Percentiles rank a stretch among this genome's conserved stretches.
phyloP scores from a whole-genome alignment of 164 flowering plant genomes.

The Umbellularia californica region DNA sequence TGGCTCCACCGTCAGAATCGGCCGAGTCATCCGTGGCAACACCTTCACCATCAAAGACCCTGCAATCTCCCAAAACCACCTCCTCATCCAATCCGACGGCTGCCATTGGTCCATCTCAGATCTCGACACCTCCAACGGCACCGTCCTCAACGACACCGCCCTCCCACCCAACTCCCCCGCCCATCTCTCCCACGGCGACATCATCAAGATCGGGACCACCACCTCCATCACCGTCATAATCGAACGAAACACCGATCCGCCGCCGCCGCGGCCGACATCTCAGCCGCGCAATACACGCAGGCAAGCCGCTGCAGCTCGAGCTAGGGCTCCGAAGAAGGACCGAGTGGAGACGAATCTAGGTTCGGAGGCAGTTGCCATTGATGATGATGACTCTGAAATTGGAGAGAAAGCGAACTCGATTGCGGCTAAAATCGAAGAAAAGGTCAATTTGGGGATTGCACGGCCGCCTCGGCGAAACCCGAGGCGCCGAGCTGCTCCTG shows the following conservation, averaged over 20 bases:
- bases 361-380: neutral
- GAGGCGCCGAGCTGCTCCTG: constrained; percentile 1
- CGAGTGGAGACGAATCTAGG: neutral
- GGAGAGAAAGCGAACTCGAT: neutral
- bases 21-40: constrained; percentile 9
- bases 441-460: neutral
- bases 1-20: constrained; percentile 2
- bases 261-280: neutral
- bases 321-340: neutral
- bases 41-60: constrained; percentile 11
- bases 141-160: constrained; percentile 1
- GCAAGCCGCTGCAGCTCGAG: neutral
- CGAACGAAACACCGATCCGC: neutral
- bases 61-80: constrained; percentile 7
- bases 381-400: neutral
- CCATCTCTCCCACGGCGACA: constrained; percentile 6
- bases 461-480: neutral
- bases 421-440: neutral
- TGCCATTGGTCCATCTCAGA: constrained; percentile 5
- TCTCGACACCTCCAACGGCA: constrained; percentile 12
- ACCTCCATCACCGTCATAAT: neutral
- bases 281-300: neutral
- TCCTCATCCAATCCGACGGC: constrained; percentile 2
- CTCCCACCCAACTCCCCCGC: constrained; percentile 1
- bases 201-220: constrained; percentile 9